Evolutionary conservation across 495 filamentous ascomycete species (phyloP).

Genomic region (Haplographium delicatum): DNA sequence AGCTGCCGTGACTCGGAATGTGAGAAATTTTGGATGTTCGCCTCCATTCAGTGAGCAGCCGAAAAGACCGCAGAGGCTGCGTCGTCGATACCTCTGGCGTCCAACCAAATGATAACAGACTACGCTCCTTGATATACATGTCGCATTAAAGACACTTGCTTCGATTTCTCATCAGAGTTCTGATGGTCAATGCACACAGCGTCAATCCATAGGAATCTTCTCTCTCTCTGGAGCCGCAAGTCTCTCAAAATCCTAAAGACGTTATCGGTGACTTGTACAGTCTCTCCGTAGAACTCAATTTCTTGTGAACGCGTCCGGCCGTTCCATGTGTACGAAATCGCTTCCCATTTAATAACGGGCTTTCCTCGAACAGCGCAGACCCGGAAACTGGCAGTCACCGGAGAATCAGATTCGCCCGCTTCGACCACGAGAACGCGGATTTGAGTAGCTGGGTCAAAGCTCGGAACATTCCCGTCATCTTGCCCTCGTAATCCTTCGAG

Average conservation of each 20-base stretch:
- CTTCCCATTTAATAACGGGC: neutral
- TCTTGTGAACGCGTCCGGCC: neutral
- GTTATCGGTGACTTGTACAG: neutral
- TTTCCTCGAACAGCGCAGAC: neutral
- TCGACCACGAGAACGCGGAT: neutral
- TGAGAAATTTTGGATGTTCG: neutral
- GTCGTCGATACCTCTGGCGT: neutral
- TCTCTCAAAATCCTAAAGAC: neutral
- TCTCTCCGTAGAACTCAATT: neutral
- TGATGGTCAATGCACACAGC: conserved; percentile 18
- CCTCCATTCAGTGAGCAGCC: neutral
- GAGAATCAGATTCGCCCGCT: neutral
- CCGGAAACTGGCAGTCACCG: neutral
- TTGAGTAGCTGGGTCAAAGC: neutral
- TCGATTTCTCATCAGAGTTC: conserved; percentile 9
- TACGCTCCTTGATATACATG: conserved; percentile 4
- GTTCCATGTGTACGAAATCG: conserved; percentile 3
- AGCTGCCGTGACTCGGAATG: neutral
- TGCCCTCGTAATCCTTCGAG: too few relatives aligned
- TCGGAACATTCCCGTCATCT: too few relatives aligned
- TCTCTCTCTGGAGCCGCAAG: neutral
- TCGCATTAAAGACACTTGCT: conserved; percentile 12
- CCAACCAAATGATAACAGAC: conserved; percentile 5
- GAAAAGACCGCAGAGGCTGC: neutral
- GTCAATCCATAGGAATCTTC: conserved; percentile 2